phyloP scores from a whole-genome alignment of 2,329 filamentous ascomycete species.

The Chalaropsis thielavioides region DNA sequence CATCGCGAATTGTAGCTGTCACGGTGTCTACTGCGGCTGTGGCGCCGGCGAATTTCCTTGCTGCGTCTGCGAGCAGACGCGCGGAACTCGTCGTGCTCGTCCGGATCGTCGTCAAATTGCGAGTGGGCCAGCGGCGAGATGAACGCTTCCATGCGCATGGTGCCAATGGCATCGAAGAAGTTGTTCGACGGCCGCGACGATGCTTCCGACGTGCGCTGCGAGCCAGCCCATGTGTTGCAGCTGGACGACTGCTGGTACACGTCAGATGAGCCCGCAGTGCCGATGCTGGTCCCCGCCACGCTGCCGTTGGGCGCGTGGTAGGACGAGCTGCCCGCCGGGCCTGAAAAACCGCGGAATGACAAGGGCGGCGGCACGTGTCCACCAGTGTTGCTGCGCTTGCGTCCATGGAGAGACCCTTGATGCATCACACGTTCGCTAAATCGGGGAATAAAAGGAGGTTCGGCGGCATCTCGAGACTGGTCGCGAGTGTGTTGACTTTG shows the following conservation, averaged over 20 bases:
- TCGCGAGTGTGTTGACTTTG: slow-evolving; percentile 33
- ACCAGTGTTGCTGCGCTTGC: slow-evolving; percentile 82
- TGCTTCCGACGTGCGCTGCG: slow-evolving; percentile 39
- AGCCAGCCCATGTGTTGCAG: slow-evolving; percentile 24
- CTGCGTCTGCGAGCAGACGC: slow-evolving; percentile 37
- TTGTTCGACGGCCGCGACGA: slow-evolving; percentile 38
- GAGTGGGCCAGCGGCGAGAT: slow-evolving; percentile 50
- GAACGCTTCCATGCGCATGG: slow-evolving; percentile 93
- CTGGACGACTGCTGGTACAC: slow-evolving; percentile 39
- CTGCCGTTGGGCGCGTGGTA: slow-evolving; percentile 39
- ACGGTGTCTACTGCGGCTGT: slow-evolving; percentile 39
- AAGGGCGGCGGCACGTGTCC: slow-evolving; percentile 55
- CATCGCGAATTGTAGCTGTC: slow-evolving; percentile 35
- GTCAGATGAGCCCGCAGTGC: slow-evolving; percentile 47
- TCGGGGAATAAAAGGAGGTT: slow-evolving; percentile 57
- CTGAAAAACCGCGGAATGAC: slow-evolving; percentile 67
- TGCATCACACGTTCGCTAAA: slow-evolving; percentile 40
- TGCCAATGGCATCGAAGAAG: slow-evolving; percentile 81
- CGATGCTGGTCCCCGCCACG: slow-evolving; percentile 41
- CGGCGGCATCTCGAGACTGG: slow-evolving; percentile 45
- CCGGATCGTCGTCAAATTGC: slow-evolving; percentile 32
- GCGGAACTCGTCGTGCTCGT: slow-evolving; percentile 37
- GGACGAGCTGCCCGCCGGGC: slow-evolving; percentile 30
- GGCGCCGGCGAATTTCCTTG: slow-evolving; percentile 39
- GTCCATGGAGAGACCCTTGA: slow-evolving; percentile 44